Conservation (phyloP, 2,329 filamentous ascomycete genomes). For the Colletotrichum trifolii region DNA sequence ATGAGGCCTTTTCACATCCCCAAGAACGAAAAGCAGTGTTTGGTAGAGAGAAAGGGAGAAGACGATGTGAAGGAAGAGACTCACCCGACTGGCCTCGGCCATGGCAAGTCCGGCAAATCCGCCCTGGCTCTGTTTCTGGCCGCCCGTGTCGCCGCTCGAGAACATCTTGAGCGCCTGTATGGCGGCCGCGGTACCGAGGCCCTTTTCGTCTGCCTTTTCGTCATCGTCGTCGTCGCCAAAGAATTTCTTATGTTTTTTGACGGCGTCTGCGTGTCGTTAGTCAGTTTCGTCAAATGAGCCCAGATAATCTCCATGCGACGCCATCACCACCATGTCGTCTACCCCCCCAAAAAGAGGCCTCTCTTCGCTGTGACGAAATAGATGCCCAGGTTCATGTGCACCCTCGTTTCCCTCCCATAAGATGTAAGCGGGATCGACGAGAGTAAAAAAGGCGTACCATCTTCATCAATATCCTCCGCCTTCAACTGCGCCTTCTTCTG, state of each 20-base stretch:
- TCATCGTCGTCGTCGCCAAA: constrained; percentile 67
- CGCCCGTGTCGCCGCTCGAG: constrained; percentile 62
- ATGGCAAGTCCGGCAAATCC: constrained; percentile 88
- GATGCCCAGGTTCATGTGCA: no score
- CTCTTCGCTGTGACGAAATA: no score
- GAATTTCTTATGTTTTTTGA: constrained; percentile 79
- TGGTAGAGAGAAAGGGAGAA: not conserved
- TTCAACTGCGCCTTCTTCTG: constrained; percentile 61
- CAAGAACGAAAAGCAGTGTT: no score
- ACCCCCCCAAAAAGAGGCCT: no score
- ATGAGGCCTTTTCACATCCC: not conserved
- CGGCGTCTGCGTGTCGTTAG: constrained; percentile 62
- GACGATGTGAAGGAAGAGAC: constrained; percentile 30
- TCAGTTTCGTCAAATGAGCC: no score
- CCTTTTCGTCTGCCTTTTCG: constrained; percentile 59
- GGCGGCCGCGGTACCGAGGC: constrained; percentile 78
- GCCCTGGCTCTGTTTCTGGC: constrained; percentile 71
- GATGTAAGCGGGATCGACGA: no score
- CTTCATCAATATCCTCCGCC: constrained; percentile 61
- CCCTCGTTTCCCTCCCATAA: no score
- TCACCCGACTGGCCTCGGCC: constrained; percentile 83
- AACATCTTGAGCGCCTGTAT: constrained; percentile 88
- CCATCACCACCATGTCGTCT: no score
- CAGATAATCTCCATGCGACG: no score
- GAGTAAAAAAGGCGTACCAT: constrained; percentile 50